phyloP scores from a whole-genome alignment of 2,329 filamentous ascomycete genomes.

The Phyllosticta citrichinensis region DNA sequence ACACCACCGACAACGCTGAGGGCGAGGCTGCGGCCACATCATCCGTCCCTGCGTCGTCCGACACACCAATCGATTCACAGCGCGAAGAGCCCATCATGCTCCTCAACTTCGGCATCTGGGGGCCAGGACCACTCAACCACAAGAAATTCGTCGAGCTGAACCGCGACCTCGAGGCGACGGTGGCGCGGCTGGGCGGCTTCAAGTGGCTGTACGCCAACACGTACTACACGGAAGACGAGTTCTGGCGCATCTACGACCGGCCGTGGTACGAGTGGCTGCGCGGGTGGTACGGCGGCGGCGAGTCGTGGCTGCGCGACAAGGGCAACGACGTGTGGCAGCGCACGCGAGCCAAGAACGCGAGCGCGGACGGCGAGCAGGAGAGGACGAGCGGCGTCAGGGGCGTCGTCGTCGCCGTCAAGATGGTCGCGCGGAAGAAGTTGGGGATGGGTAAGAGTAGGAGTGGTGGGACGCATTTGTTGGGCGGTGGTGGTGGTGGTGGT shows the following conservation, averaged over 20 bases:
- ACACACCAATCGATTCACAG: too few relatives aligned
- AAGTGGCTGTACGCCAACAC: slow-evolving; percentile 86
- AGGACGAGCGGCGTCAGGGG: not conserved
- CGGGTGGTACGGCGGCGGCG: slow-evolving; percentile 48
- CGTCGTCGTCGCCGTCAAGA: not conserved
- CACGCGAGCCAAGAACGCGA: not conserved
- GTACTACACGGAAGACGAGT: slow-evolving; percentile 66
- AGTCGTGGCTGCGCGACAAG: not conserved
- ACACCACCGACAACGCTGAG: not conserved
- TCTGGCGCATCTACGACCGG: slow-evolving; percentile 54
- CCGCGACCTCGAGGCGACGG: slow-evolving; percentile 58
- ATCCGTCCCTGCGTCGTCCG: too few relatives aligned
- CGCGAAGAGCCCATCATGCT: slow-evolving; percentile 14
- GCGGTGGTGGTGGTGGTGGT: not conserved
- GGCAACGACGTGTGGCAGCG: not conserved
- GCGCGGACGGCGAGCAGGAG: not conserved
- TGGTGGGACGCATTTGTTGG: not conserved
- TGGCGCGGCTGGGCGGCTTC: slow-evolving; percentile 60
- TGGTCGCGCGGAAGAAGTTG: not conserved
- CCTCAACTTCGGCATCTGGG: slow-evolving; percentile 62
- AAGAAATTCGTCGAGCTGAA: slow-evolving; percentile 59
- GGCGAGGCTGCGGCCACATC: too few relatives aligned
- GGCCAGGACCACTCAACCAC: slow-evolving; percentile 52
- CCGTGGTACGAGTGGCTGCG: slow-evolving; percentile 54
- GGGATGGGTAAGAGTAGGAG: not conserved